phyloP scores from a whole-genome alignment of 2,329 filamentous ascomycete species.

The Colletotrichum chlorophyti region DNA sequence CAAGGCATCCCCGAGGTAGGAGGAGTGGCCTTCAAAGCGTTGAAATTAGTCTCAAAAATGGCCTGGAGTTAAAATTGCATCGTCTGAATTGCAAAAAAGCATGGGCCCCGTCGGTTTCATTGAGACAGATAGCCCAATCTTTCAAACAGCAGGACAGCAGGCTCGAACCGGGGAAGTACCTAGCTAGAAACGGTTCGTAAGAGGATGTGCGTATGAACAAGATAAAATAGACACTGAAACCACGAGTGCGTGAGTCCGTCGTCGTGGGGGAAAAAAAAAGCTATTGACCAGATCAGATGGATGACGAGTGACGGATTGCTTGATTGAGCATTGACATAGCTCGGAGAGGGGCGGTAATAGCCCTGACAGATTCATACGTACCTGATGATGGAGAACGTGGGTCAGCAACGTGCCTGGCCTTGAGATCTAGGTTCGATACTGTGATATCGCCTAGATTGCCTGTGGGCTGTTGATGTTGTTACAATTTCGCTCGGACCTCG shows the following conservation, averaged over 20 bases:
- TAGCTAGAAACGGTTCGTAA: conserved; percentile 4
- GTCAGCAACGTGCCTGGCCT: conserved; percentile 4
- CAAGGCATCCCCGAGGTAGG: not conserved
- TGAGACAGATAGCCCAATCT: conserved; percentile 7
- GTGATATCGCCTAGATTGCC: too few species aligned
- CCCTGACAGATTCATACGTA: conserved; percentile 20
- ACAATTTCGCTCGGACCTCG: not conserved
- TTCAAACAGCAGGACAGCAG: conserved; percentile 1
- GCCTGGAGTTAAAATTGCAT: conserved; percentile 16
- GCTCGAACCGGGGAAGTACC: conserved; percentile 8
- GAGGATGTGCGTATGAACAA: not conserved
- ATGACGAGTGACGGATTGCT: not conserved
- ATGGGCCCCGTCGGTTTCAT: conserved; percentile 10
- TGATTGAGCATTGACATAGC: conserved; percentile 13
- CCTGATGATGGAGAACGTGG: conserved; percentile 13
- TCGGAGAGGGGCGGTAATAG: conserved; percentile 4
- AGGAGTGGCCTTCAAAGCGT: conserved; percentile 6
- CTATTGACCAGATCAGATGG: too few species aligned
- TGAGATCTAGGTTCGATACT: too few species aligned
- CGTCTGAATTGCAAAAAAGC: conserved; percentile 13
- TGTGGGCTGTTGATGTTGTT: not conserved
- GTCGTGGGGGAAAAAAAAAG: too few species aligned
- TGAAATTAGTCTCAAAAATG: conserved; percentile 11
- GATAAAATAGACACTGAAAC: conserved; percentile 3
- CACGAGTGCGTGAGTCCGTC: conserved; percentile 3